Conservation (phyloP, 2,329 filamentous ascomycete genomes). For the Fusarium buharicum region DNA sequence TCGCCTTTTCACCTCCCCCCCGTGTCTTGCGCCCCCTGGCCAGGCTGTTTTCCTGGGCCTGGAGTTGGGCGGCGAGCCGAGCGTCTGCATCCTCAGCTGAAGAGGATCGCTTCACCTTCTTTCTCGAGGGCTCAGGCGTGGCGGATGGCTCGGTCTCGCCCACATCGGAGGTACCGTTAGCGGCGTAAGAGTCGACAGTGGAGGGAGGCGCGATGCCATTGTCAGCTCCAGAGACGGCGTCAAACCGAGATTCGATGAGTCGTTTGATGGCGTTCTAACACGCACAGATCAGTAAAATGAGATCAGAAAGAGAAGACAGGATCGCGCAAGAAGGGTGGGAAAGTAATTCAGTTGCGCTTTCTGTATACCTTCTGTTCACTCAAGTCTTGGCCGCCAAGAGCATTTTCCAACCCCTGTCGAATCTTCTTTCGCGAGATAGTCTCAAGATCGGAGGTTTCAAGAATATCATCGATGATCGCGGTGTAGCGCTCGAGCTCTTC, state of each 20-base stretch:
- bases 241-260: slow-evolving; percentile 79
- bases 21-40: slow-evolving; percentile 77
- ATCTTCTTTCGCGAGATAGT: slow-evolving; percentile 74
- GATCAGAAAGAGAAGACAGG: not conserved
- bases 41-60: slow-evolving; percentile 87
- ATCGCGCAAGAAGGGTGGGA: not conserved
- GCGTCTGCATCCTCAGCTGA: slow-evolving; percentile 81
- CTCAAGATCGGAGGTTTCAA: slow-evolving; percentile 66
- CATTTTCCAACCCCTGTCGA: slow-evolving; percentile 64
- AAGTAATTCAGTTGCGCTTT: not conserved
- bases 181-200: slow-evolving; percentile 48
- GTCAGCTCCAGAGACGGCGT: slow-evolving; percentile 67
- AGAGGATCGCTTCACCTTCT: slow-evolving; percentile 74
- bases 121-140: slow-evolving; percentile 60
- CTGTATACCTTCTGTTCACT: slow-evolving; percentile 66
- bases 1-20: slow-evolving; percentile 72
- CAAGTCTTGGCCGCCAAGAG: slow-evolving; percentile 66
- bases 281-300: slow-evolving; percentile 3
- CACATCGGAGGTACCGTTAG: slow-evolving; percentile 50
- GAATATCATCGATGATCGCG: slow-evolving; percentile 68
- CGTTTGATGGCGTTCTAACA: slow-evolving; percentile 71
- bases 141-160: slow-evolving; percentile 61
- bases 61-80: slow-evolving; percentile 84
- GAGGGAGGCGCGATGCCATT: slow-evolving; percentile 60
- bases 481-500: slow-evolving; percentile 65